phyloP scores from a whole-genome alignment of 2,329 filamentous ascomycete genomes.

The Nothophaeocryptopus gaeumannii region DNA sequence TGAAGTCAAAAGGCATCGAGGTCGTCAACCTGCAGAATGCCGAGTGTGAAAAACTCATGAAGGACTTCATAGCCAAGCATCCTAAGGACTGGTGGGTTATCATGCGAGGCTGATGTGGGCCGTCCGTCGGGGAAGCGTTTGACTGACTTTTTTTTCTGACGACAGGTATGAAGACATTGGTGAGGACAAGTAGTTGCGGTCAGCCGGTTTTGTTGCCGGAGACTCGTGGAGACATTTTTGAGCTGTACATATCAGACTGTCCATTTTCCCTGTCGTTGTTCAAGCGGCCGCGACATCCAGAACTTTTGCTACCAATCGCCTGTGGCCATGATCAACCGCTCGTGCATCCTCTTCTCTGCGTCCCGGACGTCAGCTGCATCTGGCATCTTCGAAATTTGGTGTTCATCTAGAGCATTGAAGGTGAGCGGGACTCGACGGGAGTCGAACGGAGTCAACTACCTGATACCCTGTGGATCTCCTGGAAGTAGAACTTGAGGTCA shows the following conservation, averaged over 20 bases:
- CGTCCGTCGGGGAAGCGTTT: not conserved
- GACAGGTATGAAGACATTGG: slow-evolving; percentile 41
- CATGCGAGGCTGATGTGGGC: slow-evolving; percentile 15
- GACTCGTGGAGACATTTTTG: not conserved
- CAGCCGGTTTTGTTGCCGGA: not conserved
- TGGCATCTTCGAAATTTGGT: slow-evolving; percentile 26
- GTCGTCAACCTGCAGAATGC: slow-evolving; percentile 67
- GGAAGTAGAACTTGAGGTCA: slow-evolving; percentile 86
- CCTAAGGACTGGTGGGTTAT: slow-evolving; percentile 60
- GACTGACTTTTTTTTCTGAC: slow-evolving; percentile 19
- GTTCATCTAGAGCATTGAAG: slow-evolving; percentile 33
- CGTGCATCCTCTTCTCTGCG: slow-evolving; percentile 36
- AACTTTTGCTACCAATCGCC: slow-evolving; percentile 32
- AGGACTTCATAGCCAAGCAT: slow-evolving; percentile 67
- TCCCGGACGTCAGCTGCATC: slow-evolving; percentile 20
- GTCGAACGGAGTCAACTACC: slow-evolving; percentile 36
- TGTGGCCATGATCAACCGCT: slow-evolving; percentile 33
- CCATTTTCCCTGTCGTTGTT: slow-evolving; percentile 6
- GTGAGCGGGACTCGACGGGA: slow-evolving; percentile 19
- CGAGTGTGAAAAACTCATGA: slow-evolving; percentile 67
- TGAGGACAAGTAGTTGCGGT: slow-evolving; percentile 26
- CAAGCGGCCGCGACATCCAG: not conserved
- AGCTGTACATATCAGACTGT: slow-evolving; percentile 4
- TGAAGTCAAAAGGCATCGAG: slow-evolving; percentile 66
- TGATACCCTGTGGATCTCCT: slow-evolving; percentile 70